Evolutionary conservation across 345 rosid genomes (phyloP), one percentile per base, ranked within the genome.

Genomic region (Cardamine occulta): DNA sequence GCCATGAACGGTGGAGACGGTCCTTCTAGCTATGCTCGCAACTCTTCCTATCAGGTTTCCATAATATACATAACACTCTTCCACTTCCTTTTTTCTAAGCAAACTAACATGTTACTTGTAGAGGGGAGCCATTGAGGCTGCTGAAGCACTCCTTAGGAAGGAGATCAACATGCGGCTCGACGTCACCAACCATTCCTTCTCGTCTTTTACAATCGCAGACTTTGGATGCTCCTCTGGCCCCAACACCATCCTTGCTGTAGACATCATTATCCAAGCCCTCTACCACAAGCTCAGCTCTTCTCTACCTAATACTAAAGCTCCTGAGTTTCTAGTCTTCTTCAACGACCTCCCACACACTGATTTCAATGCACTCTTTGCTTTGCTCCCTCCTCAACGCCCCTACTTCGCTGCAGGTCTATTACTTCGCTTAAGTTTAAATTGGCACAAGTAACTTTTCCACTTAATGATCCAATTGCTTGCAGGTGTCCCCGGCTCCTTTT

Each of bases 311-410:
- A 17, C 31, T 18, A 51, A 24, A 35, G 12, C 65, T 6, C 77
- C 74, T 1, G 68, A 82, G 71, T 85, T 84, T 60, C 85, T 74
- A 69, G 88, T 79, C 34, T 85, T 77, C 71, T 82, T 87, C 51
- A 83, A 79, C 52, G 88, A 87, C 64, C 84, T 80, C 26, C 4
- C 55, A 7, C 66, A 26, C 12, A 84, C 80, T 59, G 87, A 87
- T 73, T 87, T 82, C 75, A 84, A 87, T 72, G 70, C 91, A 9
- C 84, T 85, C 58, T 85, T 85, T 70, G 53, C 53, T 29, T 53
- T 56, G 63, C 84, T 78, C 68, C 84, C 85, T 2, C 53, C 62
- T 3, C 39, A 76, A 21, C 71, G 72, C 2, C 73, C 59, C 24
- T 81, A 81, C 57, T 53, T 48, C 42, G 77, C 68, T 2, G 79